A percentile compares a stretch with the other conserved stretches of the same genome.
Evolutionary conservation across 352 stramenopile genomes (phyloP).

Genomic region (Blastocystis sp.): DNA sequence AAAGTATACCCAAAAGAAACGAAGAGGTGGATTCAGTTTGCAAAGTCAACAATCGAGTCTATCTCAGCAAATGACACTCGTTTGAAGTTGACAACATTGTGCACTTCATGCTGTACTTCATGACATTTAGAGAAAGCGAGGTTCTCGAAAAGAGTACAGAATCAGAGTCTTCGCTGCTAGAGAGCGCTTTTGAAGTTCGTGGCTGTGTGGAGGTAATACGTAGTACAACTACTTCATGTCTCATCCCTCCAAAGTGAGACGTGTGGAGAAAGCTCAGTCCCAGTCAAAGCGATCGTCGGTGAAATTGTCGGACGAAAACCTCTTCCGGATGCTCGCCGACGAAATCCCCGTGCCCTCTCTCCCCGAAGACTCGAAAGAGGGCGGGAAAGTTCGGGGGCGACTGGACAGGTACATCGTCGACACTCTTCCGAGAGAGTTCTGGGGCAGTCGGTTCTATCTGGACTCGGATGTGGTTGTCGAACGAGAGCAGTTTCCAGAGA

Average conservation of each 20-base stretch:
- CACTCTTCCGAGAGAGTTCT: slow-evolving; percentile 10
- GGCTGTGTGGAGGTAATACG: neutral
- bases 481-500: neutral
- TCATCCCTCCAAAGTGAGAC: neutral
- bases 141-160: neutral
- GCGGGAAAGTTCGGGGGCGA: neutral
- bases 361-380: neutral
- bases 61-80: neutral
- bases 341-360: neutral
- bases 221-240: neutral
- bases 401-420: neutral
- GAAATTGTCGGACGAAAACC: neutral
- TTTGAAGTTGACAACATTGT: neutral
- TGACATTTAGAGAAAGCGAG: neutral
- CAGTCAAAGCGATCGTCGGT: neutral
- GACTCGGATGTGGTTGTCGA: neutral
- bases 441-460: slow-evolving; percentile 14
- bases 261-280: neutral
- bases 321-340: neutral
- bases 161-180: neutral
- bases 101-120: neutral
- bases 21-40: neutral
- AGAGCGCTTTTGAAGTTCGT: neutral
- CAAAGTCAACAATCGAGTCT: neutral
- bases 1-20: neutral